Evolutionary conservation across 1,139 yeast genomes (phyloP).

Genomic region (Nakaseomyces uthaithaninus): DNA sequence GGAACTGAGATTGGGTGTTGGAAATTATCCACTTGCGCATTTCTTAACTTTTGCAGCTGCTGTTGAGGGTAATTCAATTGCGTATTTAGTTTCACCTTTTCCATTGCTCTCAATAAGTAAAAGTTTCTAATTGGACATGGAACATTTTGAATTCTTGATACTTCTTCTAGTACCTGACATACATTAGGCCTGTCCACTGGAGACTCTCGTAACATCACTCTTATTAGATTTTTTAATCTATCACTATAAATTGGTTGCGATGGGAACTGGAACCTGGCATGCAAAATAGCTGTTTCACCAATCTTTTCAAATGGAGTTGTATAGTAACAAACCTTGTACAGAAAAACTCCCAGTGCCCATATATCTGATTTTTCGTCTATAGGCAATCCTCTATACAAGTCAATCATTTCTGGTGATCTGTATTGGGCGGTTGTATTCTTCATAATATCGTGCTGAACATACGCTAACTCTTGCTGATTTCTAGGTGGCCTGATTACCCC

Average conservation of each 20-base stretch:
- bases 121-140: constrained; percentile 42
- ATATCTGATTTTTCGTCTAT: constrained; percentile 72
- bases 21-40: constrained; percentile 5
- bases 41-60: constrained; percentile 5
- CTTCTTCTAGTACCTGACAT: constrained; percentile 58
- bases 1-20: neutral
- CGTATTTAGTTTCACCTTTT: constrained; percentile 3
- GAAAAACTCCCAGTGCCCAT: constrained; percentile 75
- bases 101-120: constrained; percentile 24
- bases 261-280: constrained; percentile 59
- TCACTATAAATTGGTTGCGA: constrained; percentile 38
- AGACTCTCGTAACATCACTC: constrained; percentile 57
- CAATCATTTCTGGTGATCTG: constrained; percentile 76
- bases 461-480: constrained; percentile 51
- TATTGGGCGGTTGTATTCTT: constrained; percentile 79
- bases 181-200: constrained; percentile 68
- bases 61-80: constrained; percentile 5
- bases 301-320: constrained; percentile 71
- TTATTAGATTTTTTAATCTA: constrained; percentile 51
- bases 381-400: constrained; percentile 55
- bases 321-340: constrained; percentile 67
- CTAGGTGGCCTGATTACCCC: constrained; percentile 56
- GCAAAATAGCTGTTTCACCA: constrained; percentile 66
- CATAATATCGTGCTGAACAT: constrained; percentile 57
- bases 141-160: constrained; percentile 50